Base-by-base conservation (phyloP, 495 filamentous ascomycete genomes). In the Hypoxylon crocopeplum region DNA sequence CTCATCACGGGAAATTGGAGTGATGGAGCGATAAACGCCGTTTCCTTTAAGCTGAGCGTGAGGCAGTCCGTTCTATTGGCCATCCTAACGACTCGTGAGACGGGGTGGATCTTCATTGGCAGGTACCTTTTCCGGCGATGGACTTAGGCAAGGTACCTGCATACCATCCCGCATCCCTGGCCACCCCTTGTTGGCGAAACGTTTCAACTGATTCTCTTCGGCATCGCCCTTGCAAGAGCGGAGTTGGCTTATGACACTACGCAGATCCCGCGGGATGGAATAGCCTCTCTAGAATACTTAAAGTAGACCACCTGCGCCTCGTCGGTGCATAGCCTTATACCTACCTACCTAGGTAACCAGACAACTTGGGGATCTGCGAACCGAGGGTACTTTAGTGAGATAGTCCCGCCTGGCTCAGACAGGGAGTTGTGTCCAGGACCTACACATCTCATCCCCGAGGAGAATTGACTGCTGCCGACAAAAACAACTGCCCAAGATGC, bases 151-250 rank as follows among this genome's bases (percentile, higher is more conserved):
- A 47, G 53, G 36, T 56, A 59, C 55, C 8, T 59, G 38, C 30
- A 50, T 44, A 38, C 42, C 1, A 7, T 16, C 13, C 30, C 30
- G 12, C 13, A 10, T 10, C 41, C 38, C 27, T 25, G n/a, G n/a
- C 21, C 20, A 5, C 32, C 59, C 52, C 41, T 39, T 39, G 52
- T 36, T 42, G 52, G 29, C 52, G 52, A 48, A 56, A 62, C 47
- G 52, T 56, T 62, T 56, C 59, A 62, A 62, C 59, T 30, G 27
- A 38, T 24, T 38, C 20, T 32, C 36, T 25, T 42, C 42, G 27
- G 42, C 48, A 51, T 13, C 19, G 40, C 47, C 59, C 51, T 56
- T 51, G 39, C 40, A 21, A 13, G 10, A 30, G 38, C 30, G 21
- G 42, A 53, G 40, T 47, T 30, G 6, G 36, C 36, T 45, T 38